Conservation (phyloP, 768 basidiomycete species). For the Tylopilus plumbeoviolaceoides region DNA sequence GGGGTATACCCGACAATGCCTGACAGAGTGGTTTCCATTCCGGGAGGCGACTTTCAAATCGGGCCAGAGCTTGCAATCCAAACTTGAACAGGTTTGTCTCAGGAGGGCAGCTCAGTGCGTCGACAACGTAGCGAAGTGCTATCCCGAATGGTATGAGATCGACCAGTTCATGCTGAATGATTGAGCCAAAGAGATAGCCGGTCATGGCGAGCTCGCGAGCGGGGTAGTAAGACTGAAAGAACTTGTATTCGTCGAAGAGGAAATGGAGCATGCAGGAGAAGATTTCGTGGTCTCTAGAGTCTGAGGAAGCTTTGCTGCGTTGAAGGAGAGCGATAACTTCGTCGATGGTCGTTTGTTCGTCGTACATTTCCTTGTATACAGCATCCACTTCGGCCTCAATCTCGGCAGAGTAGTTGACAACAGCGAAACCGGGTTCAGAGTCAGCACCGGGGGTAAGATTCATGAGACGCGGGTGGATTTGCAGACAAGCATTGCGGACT, state of each 20-base stretch:
- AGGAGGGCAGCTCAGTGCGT: conserved; percentile 86
- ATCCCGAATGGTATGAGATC: conserved; percentile 94
- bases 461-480: conserved; percentile 96
- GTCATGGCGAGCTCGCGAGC: conserved; percentile 93
- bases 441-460: conserved; percentile 84
- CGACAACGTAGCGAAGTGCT: conserved; percentile 93
- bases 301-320: conserved; percentile 77
- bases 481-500: conserved; percentile 88
- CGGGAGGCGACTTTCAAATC: conserved; percentile 80
- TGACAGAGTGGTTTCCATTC: conserved; percentile 95
- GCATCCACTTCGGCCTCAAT: conserved; percentile 91
- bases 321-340: conserved; percentile 89
- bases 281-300: conserved; percentile 86
- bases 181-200: conserved; percentile 91
- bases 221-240: conserved; percentile 96
- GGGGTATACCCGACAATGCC: conserved; percentile 81
- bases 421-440: conserved; percentile 85
- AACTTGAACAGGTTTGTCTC: conserved; percentile 95
- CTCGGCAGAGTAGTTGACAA: conserved; percentile 82
- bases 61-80: conserved; percentile 83
- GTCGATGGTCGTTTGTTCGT: conserved; percentile 90
- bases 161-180: conserved; percentile 90
- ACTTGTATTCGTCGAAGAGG: conserved; percentile 99
- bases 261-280: conserved; percentile 99
- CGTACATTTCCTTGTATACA: conserved; percentile 98